Percentiles rank a stretch among this genome's conserved stretches.
phyloP scores from a whole-genome alignment of 1,284 basidiomycete genomes.

The Puccinia novopanici region DNA sequence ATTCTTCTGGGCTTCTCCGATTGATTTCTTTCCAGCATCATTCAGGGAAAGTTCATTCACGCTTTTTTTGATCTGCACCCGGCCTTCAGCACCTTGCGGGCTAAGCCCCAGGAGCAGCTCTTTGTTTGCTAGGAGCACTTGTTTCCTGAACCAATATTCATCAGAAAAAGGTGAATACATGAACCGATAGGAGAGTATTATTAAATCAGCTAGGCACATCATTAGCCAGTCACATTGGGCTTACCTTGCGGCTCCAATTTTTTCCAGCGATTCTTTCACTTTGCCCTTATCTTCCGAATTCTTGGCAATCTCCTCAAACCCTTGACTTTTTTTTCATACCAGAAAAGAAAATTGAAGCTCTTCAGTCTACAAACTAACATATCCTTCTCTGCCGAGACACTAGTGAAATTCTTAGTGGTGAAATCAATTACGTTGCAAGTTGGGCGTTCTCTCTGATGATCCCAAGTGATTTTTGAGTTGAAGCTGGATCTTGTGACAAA shows the following conservation, averaged over 20 bases:
- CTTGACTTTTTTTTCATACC: background rate
- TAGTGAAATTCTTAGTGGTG: background rate
- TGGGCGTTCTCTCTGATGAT: constrained; percentile 24
- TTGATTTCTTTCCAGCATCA: background rate
- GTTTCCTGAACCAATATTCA: background rate
- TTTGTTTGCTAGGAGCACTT: constrained; percentile 1
- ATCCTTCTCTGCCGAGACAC: background rate
- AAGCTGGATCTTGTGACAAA: constrained; percentile 2
- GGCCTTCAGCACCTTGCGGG: background rate
- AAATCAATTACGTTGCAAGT: background rate
- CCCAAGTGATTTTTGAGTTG: constrained; percentile 17
- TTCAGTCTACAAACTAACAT: background rate
- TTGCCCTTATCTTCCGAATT: constrained; percentile 23
- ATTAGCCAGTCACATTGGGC: background rate
- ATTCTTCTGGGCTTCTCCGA: constrained; percentile 14
- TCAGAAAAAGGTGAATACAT: background rate
- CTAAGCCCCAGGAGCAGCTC: constrained; percentile 1
- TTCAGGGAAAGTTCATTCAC: background rate
- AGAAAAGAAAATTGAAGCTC: background rate
- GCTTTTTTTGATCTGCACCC: background rate
- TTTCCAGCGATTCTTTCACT: constrained; percentile 16
- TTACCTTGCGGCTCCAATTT: constrained; percentile 18
- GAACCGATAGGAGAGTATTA: background rate
- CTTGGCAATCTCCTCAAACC: constrained; percentile 17
- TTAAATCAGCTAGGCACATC: background rate